Percentiles rank a stretch among this genome's conserved stretches.
These are phyloP conservation scores for Microbotryomycetes sp. DNA, from an alignment of 1,284 basidiomycete species.

Conservation along the genomic window DNA sequence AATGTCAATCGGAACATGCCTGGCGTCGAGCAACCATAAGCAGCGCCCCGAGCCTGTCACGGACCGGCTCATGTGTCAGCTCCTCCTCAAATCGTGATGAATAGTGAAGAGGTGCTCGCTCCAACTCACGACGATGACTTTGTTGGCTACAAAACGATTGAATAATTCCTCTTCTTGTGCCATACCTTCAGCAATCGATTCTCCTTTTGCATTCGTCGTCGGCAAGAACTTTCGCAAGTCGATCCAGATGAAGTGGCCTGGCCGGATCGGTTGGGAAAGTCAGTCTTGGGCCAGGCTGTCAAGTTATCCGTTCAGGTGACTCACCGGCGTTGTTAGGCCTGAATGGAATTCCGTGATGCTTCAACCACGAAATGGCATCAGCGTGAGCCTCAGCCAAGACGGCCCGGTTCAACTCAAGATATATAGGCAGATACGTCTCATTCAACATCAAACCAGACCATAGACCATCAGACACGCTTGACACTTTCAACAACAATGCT, in stretches of 20 bases:
- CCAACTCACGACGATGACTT: conserved; percentile 9
- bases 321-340: conserved; percentile 22
- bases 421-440: conserved; percentile 7
- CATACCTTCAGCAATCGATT: background rate
- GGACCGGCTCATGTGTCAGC: background rate
- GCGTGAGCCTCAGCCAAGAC: conserved; percentile 19
- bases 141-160: conserved; percentile 1
- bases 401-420: conserved; percentile 19
- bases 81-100: background rate
- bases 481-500: conserved; percentile 34
- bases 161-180: conserved; percentile 19
- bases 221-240: conserved; percentile 22
- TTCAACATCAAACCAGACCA: conserved; percentile 24
- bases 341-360: conserved; percentile 16
- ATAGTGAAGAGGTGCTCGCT: background rate
- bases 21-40: conserved; percentile 19
- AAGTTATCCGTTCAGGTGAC: conserved; percentile 14
- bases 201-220: background rate
- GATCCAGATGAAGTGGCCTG: conserved; percentile 31
- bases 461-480: conserved; percentile 17
- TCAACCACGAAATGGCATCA: conserved; percentile 17
- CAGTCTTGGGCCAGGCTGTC: conserved; percentile 9
- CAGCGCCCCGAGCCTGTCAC: conserved; percentile 14
- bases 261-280: conserved; percentile 1
- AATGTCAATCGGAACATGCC: conserved; percentile 37